Evolutionary conservation across 2,329 filamentous ascomycete genomes (phyloP).

Genomic region (Sporothrix phasma): DNA sequence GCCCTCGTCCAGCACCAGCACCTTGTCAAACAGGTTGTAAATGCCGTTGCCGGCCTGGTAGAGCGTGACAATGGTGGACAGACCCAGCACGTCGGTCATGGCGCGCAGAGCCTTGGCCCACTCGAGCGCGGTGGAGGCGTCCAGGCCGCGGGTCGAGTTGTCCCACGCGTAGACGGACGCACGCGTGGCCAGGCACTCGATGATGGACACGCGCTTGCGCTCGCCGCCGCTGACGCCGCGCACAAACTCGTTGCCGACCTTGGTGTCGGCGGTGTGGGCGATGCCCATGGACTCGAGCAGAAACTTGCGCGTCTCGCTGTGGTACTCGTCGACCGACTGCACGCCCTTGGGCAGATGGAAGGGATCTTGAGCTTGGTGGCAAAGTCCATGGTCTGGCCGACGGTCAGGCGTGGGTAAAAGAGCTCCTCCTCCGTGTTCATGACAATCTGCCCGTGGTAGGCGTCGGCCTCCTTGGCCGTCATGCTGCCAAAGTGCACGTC

Average conservation of each 20-base stretch:
- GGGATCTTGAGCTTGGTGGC: conserved; percentile 60
- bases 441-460: conserved; percentile 28
- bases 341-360: too few species aligned
- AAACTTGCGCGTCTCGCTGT: conserved; percentile 44
- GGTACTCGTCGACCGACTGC: too few species aligned
- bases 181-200: conserved; percentile 51
- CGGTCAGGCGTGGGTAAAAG: conserved; percentile 66
- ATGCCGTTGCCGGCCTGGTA: conserved; percentile 59
- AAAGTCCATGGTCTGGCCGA: conserved; percentile 71
- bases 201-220: conserved; percentile 66
- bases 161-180: conserved; percentile 53
- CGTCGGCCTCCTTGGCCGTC: conserved; percentile 26
- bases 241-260: conserved; percentile 58
- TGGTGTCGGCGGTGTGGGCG: conserved; percentile 65
- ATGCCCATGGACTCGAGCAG: conserved; percentile 45
- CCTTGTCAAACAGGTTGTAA: conserved; percentile 57
- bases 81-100: conserved; percentile 51
- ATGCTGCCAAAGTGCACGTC: conserved; percentile 12
- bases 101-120: conserved; percentile 53
- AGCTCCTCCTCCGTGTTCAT: conserved; percentile 79
- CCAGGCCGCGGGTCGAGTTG: conserved; percentile 56
- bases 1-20: conserved; percentile 59
- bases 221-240: conserved; percentile 55
- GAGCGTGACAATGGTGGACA: conserved; percentile 54
- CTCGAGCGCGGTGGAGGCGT: conserved; percentile 55